phyloP scores from a whole-genome alignment of 345 rosid genomes.

The Linum lewisii region DNA sequence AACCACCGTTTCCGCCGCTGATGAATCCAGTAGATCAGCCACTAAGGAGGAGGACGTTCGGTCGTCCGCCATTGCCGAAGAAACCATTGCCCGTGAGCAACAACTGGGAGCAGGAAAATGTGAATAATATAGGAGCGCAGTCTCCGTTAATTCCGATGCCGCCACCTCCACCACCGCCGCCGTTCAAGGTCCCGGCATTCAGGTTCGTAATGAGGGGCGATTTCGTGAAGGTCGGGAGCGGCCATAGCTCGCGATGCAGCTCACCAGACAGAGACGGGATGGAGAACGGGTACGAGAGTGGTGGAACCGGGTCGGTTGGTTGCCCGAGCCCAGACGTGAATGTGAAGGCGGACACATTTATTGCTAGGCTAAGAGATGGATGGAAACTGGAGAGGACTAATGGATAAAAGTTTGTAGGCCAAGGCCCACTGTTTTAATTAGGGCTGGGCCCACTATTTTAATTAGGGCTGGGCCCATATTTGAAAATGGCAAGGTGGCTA shows the following conservation, averaged over 20 bases:
- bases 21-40: slow-evolving; percentile 4
- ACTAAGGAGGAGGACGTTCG: no score
- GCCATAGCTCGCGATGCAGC: slow-evolving; percentile 49
- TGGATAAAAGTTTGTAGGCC: slow-evolving; percentile 36
- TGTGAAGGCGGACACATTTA: slow-evolving; percentile 66
- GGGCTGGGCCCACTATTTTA: no score
- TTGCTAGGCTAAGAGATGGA: slow-evolving; percentile 65
- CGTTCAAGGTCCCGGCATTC: slow-evolving; percentile 37
- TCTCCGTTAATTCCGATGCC: slow-evolving; percentile 43
- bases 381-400: slow-evolving; percentile 77
- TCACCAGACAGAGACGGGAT: slow-evolving; percentile 38
- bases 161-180: slow-evolving; percentile 58
- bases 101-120: slow-evolving; percentile 23
- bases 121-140: slow-evolving; percentile 29
- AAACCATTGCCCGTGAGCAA: no score
- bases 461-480: no score
- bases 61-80: slow-evolving; percentile 62
- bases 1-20: slow-evolving; percentile 21
- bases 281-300: slow-evolving; percentile 19
- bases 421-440: no score
- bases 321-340: slow-evolving; percentile 91
- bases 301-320: slow-evolving; percentile 23
- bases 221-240: slow-evolving; percentile 44
- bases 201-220: slow-evolving; percentile 40
- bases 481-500: no score